A percentile compares a stretch with the other conserved stretches of the same genome.
phyloP scores from a whole-genome alignment of 23 red algal species.

The Gracilaria domingensis region DNA sequence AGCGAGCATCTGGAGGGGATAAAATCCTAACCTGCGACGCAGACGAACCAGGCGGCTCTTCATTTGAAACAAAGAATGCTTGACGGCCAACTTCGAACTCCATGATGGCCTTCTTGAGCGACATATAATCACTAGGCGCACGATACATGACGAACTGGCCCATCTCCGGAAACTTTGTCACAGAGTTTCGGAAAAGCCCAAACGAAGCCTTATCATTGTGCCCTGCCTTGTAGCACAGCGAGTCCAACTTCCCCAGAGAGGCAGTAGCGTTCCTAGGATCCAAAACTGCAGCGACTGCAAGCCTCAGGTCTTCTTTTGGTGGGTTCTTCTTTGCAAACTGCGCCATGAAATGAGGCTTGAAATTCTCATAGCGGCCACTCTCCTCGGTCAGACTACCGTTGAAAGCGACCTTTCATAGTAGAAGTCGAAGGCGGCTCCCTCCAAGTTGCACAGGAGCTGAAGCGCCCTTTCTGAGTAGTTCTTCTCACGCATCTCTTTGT shows the following conservation, averaged over 20 bases:
- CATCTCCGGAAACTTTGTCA: neutral
- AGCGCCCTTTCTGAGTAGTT: neutral
- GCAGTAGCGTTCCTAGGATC: neutral
- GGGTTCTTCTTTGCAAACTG: neutral
- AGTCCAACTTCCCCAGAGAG: neutral
- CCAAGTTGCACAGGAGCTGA: neutral
- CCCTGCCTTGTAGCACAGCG: neutral
- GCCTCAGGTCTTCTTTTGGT: neutral
- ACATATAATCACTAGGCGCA: neutral
- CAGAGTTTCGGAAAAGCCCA: neutral
- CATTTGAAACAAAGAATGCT: neutral
- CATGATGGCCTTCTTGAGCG: neutral
- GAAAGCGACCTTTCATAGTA: neutral
- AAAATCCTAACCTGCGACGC: neutral
- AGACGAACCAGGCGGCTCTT: no score
- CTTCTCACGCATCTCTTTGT: neutral
- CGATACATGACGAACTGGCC: neutral
- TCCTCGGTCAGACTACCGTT: neutral
- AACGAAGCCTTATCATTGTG: neutral
- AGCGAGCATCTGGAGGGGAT: neutral
- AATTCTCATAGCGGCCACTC: neutral
- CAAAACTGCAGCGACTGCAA: neutral
- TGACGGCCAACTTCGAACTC: neutral
- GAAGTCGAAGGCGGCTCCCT: neutral
- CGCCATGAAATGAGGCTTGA: neutral